Evolutionary conservation across 2,329 filamentous ascomycete genomes (phyloP).

Genomic region (Tolypocladium album): DNA sequence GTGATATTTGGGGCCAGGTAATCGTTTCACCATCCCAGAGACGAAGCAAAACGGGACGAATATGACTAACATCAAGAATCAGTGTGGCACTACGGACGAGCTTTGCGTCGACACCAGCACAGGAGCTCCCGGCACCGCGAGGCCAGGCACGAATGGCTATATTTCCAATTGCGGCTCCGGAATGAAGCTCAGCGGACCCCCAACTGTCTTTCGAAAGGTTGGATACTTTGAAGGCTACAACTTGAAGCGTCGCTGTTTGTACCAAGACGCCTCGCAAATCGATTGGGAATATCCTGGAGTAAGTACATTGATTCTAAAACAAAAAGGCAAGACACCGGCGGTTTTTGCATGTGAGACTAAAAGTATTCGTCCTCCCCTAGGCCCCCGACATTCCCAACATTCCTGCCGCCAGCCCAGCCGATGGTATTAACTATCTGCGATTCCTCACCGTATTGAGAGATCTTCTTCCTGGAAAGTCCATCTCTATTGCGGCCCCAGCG

Average conservation of each 20-base stretch:
- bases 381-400: constrained; percentile 14
- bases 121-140: not conserved
- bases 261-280: not conserved
- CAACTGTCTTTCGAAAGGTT: not conserved
- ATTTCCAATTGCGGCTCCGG: not conserved
- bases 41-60: no score
- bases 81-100: not conserved
- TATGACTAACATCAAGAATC: no score
- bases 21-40: no score
- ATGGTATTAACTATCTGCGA: constrained; percentile 20
- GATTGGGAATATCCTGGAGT: constrained; percentile 36
- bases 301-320: not conserved
- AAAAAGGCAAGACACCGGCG: no score
- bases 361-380: not conserved
- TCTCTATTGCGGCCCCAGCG: constrained; percentile 25
- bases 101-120: not conserved
- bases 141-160: not conserved
- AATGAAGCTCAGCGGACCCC: not conserved
- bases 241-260: not conserved
- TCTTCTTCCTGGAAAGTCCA: constrained; percentile 16
- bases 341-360: no score
- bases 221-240: not conserved
- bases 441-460: constrained; percentile 19
- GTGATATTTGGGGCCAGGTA: not conserved
- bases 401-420: constrained; percentile 10